Percentiles rank a stretch among this genome's conserved stretches.
Conservation (phyloP, 2,329 filamentous ascomycete genomes). For the Podosphaera xanthii region DNA sequence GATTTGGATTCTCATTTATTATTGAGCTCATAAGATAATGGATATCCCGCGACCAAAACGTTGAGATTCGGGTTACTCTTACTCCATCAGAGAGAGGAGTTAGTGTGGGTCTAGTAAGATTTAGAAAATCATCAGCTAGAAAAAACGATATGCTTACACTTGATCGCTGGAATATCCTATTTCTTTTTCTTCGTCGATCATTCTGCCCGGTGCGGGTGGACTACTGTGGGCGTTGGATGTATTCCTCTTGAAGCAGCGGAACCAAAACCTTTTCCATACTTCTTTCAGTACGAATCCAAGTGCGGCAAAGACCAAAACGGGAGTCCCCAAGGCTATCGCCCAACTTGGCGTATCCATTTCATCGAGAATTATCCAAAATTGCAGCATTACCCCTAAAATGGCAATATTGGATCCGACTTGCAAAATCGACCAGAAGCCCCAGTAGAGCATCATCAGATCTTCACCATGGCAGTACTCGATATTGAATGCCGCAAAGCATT, state of each 20-base stretch:
- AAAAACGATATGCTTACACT: not conserved
- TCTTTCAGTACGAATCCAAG: conserved; percentile 19
- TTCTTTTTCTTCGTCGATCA: not conserved
- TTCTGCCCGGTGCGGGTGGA: not conserved
- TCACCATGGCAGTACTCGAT: conserved; percentile 34
- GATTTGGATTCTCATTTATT: conserved; percentile 14
- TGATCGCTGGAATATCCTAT: not conserved
- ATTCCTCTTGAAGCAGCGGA: not conserved
- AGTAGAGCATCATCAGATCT: conserved; percentile 33
- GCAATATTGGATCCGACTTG: conserved; percentile 35
- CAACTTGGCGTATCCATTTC: conserved; percentile 31
- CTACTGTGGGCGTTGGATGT: not conserved
- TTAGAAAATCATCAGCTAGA: not conserved
- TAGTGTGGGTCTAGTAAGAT: not conserved
- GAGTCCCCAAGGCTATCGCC: conserved; percentile 35
- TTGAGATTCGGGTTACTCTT: not conserved
- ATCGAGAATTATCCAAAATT: conserved; percentile 26
- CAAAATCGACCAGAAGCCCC: conserved; percentile 37
- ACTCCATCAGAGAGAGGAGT: not conserved
- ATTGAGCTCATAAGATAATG: conserved; percentile 4
- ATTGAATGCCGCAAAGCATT: conserved; percentile 22
- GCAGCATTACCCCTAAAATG: conserved; percentile 31
- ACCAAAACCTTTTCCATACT: conserved; percentile 3
- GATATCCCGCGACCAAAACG: conserved; percentile 4
- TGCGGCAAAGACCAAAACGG: conserved; percentile 30